Base-by-base conservation (phyloP, 805 yeast species). In the Allodekkera sacchari region DNA sequence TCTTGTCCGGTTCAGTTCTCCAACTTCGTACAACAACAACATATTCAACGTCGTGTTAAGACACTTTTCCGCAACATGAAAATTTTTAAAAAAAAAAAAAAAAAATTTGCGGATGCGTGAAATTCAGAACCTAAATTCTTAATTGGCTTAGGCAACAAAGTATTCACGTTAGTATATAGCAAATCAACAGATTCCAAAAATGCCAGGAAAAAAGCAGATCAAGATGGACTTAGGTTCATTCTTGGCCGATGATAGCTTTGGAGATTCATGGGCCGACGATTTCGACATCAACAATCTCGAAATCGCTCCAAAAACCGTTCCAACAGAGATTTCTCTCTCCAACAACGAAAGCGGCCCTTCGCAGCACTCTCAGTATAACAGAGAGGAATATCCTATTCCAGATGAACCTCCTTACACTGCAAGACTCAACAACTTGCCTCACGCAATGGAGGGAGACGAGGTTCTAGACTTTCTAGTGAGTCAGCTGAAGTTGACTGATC, bases 331-430 rank as follows among this genome's bases (percentile, higher is more conserved):
- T 22, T n/a, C n/a, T n/a, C n/a, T 38, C 8, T 41, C 42, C 16
- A 37, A 38, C 18, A 19, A 30, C 22, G 27, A 20, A 12, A 36
- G 37, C 20, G 39, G 37, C 3, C 27, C 41, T 6, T 12, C 38
- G 6, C 25, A 25, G 16, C 7, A 27, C 36, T 34, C 18, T 20
- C 18, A 63, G 43, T 61, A 63, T 42, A 74, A 71, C 41, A 71
- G 83, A 59, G 67, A 64, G 22, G 88, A 80, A 52, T 81, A 63
- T 45, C 95, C 95, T 26, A 68, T 92, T 38, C 99, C 99, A 28
- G 89, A 85, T 47, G 69, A 63, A 32, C 87, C 96, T 13, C 99
- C 99, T 33, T 92, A 60, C 68, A 80, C 83, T 49, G 96, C 95
- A n/a, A 75, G 84, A 55, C 68, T 89, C 44, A 74, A 74, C 53